Evolutionary conservation across 2,329 filamentous ascomycete genomes (phyloP).

Genomic region (Cladosporium sp.): DNA sequence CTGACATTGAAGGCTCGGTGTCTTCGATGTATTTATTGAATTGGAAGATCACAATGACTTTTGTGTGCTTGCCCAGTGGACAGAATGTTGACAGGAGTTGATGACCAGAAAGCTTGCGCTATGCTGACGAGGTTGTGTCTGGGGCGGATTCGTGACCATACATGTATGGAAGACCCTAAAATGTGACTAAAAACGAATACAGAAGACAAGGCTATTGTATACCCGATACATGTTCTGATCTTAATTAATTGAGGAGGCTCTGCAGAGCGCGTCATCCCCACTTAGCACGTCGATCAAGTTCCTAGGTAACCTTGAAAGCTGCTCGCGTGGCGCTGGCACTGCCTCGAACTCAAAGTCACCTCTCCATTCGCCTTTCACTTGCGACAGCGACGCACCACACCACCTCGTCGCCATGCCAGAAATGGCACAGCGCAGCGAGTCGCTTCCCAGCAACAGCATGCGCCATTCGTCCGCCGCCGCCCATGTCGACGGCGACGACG

Average conservation of each 20-base stretch:
- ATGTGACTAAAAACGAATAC: not conserved
- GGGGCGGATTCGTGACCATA: not conserved
- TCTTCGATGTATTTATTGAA: not conserved
- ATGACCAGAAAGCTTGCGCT: not conserved
- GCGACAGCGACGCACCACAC: not conserved
- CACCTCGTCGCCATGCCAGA: slow-evolving; percentile 14
- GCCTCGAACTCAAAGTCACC: not conserved
- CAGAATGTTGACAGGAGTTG: not conserved
- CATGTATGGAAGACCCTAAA: not conserved
- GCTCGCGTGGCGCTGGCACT: not conserved
- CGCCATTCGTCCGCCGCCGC: slow-evolving; percentile 6
- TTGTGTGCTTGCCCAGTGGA: not conserved
- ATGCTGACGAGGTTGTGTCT: not conserved
- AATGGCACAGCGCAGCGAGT: slow-evolving; percentile 16
- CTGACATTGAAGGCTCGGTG: not conserved
- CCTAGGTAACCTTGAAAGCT: not conserved
- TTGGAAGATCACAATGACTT: not conserved
- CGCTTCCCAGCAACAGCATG: slow-evolving; percentile 13
- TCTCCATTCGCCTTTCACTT: not conserved
- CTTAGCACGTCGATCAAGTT: too few relatives aligned
- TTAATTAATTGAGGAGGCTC: not conserved
- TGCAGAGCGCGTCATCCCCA: not conserved
- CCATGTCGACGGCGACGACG: slow-evolving; percentile 2
- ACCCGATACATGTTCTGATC: not conserved
- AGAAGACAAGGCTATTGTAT: not conserved